Evolutionary conservation across 768 basidiomycete genomes (phyloP), one percentile per base, ranked within the genome.

Genomic region (Hericium coralloides): DNA sequence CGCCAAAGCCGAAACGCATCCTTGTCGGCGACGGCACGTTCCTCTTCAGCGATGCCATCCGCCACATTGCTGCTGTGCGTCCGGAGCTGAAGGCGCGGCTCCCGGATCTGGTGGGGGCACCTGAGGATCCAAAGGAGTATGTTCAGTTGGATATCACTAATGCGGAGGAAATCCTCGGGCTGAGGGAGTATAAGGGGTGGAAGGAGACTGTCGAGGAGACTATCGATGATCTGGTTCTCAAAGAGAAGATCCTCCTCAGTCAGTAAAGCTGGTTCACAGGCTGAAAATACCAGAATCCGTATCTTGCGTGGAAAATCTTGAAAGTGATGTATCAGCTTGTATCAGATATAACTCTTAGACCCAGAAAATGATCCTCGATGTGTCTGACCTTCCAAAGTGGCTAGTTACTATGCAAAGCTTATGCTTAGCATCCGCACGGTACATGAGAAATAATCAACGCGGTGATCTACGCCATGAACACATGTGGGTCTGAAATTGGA

Each of bases 111-210:
- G 18, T 53, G 49, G 58, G 53, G 12, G 52, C 18, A 7, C 25
- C 25, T 26, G 7, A 50, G 62, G 26, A 59, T 63, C n/a, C 58
- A 53, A 20, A 49, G 37, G 7, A 39, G 52, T 12, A 55, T 53
- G 37, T 26, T 37, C 25, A 37, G 45, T 2, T 50, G 15, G 55
- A 49, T 43, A 12, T 36, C 12, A 50, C 31, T 20, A 48, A 26
- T 36, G 55, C 45, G 10, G 47, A 22, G 18, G 5, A 12, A 2
- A n/a, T 55, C 18, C 25, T 55, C 2, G 55, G 55, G 15, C 9
- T 48, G 43, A 49, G 12, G 41, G 23, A 55, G 47, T 55, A 55
- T 26, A 55, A 49, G 26, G 25, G n/a, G 3, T 54, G 53, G 53
- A n/a, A 26, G 39, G 53, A 54, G 41, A 54, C 53, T 2, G 60